Evolutionary conservation across 1,139 yeast species (phyloP), one percentile per base, ranked within the genome.

Genomic region (Yamadazyma buinensis): DNA sequence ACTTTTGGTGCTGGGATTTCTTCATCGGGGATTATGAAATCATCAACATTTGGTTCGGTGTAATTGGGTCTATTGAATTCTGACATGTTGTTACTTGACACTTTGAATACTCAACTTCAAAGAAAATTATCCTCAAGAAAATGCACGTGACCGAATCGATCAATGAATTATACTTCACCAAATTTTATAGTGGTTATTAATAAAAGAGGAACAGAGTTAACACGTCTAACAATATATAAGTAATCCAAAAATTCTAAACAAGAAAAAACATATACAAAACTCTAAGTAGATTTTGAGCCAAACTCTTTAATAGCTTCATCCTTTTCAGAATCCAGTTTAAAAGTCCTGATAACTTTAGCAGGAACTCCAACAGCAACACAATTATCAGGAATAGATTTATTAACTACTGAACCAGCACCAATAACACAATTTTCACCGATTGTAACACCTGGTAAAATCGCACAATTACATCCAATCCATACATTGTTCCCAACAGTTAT

Each of bases 321-420:
- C 13, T 36, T 31, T 5, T 41, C 47, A 11, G 33, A 37, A 12
- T 27, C 38, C 39, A 32, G 38, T 2, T 29, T 20, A 30, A 43
- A 33, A 2, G 30, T 28, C 28, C 40, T 45, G 18, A 75, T 49
- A 5, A 78, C 72, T 43, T 54, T 67, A 2, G 78, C 84, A 0
- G 87, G 88, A 19, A 65, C 65, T 0, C 88, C 88, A 10, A 61
- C 81, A 13, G 71, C 80, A 15, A 81, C 72, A 0, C 72, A 56
- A 38, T 67, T 62, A 7, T 71, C 59, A 1, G 83, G 80, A 15
- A 80, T 68, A 41, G 70, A 75, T 42, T 59, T 72, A 23, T 68
- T 68, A 18, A 82, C 86, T 2, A 80, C 79, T 5, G 79, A 59
- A 4, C 85, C 86, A 6, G 88, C 85, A 6, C 81, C 90, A 31